These are phyloP conservation scores for Phytophthora meadii DNA, from an alignment of 352 stramenopile species.

Conservation along the genomic window DNA sequence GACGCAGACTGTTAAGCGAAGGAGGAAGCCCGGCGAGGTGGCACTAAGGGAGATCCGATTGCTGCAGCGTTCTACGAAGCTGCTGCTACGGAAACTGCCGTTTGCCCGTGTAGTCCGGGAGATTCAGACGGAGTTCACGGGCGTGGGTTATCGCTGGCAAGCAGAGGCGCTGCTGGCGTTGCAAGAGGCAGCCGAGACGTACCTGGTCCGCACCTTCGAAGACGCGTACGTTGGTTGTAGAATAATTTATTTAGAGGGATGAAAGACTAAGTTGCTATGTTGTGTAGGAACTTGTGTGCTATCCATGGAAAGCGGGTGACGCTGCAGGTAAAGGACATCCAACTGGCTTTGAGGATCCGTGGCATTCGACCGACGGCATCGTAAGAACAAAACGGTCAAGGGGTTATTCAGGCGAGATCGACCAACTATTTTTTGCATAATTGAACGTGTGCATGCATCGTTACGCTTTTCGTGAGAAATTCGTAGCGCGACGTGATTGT, in stretches of 20 bases:
- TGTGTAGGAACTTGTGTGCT: slow-evolving; percentile 93
- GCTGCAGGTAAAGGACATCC: slow-evolving; percentile 96
- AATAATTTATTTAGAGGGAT: not conserved
- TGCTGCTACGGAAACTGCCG: slow-evolving; percentile 96
- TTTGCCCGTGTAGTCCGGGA: slow-evolving; percentile 96
- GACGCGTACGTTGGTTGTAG: slow-evolving; percentile 72
- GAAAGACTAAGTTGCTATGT: no score
- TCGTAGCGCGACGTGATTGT: slow-evolving; percentile 5
- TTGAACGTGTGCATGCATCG: slow-evolving; percentile 5
- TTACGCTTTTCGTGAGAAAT: not conserved
- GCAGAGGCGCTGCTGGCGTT: slow-evolving; percentile 92
- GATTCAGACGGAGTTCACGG: slow-evolving; percentile 91
- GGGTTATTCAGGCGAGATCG: slow-evolving; percentile 1
- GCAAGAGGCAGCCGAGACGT: slow-evolving; percentile 94
- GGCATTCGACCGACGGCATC: slow-evolving; percentile 55
- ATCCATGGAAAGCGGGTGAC: slow-evolving; percentile 97
- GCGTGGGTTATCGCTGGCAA: slow-evolving; percentile 89
- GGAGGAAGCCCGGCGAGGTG: slow-evolving; percentile 69
- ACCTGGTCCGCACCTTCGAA: slow-evolving; percentile 97
- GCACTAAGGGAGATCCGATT: slow-evolving; percentile 96
- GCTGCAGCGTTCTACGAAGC: slow-evolving; percentile 95
- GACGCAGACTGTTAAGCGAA: slow-evolving; percentile 47
- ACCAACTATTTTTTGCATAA: slow-evolving; percentile 13
- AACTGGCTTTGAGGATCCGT: slow-evolving; percentile 93
- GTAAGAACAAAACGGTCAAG: slow-evolving; percentile 13